phyloP scores from a whole-genome alignment of 768 basidiomycete species.

The Boletus rubescentipes region DNA sequence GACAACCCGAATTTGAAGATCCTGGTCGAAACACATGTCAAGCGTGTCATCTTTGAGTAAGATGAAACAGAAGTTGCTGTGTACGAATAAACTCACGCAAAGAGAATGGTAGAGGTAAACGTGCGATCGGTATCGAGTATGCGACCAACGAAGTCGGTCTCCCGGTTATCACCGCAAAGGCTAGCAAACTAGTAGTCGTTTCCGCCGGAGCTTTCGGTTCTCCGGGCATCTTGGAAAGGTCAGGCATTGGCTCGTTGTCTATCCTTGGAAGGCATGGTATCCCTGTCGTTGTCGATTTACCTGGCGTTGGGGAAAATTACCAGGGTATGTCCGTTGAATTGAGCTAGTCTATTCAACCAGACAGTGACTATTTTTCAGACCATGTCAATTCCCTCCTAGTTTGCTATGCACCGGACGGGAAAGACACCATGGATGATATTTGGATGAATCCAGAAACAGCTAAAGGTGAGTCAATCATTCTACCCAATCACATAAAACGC shows the following conservation, averaged over 20 bases:
- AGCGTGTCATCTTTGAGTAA: conserved; percentile 4
- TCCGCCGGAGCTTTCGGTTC: conserved; percentile 7
- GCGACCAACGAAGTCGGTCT: not conserved
- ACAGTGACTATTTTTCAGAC: not conserved
- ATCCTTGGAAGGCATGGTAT: not conserved
- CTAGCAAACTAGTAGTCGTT: not conserved
- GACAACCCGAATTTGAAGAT: conserved; percentile 1
- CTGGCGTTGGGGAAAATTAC: conserved; percentile 7
- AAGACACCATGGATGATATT: not conserved
- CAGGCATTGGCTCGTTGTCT: not conserved
- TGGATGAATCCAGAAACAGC: not conserved
- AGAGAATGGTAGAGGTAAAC: not conserved
- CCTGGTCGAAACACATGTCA: not conserved
- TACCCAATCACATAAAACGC: not conserved
- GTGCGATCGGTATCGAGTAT: conserved; percentile 5
- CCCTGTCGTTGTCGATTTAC: not conserved
- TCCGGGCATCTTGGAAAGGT: conserved; percentile 7
- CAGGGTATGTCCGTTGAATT: not conserved
- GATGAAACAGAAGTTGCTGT: not conserved
- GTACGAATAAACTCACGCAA: not conserved
- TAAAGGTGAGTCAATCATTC: not conserved
- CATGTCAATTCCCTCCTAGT: not conserved
- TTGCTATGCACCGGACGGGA: not conserved
- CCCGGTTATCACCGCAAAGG: not conserved
- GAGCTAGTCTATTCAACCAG: not conserved